phyloP scores from a whole-genome alignment of 495 filamentous ascomycete species.

The Sphaerosporella brunnea region DNA sequence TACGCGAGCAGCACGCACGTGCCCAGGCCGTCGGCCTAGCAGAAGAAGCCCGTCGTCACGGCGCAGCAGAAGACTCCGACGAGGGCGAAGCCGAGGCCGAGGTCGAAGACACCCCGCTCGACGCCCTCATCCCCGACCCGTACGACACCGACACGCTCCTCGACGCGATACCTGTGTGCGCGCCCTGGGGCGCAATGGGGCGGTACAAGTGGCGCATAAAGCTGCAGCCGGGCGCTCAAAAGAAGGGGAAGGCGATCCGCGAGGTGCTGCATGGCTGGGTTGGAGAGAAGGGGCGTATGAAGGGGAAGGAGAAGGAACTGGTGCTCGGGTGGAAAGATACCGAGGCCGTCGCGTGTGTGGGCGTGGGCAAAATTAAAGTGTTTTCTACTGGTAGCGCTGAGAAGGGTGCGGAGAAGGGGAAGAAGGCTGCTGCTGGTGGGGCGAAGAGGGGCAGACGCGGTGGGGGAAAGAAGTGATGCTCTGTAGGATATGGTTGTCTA shows the following conservation, averaged over 20 bases:
- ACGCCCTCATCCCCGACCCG: constrained; percentile 58
- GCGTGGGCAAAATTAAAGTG: constrained; percentile 71
- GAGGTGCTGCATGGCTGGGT: constrained; percentile 68
- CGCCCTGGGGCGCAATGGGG: constrained; percentile 64
- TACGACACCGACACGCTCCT: constrained; percentile 73
- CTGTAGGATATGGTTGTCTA: no score
- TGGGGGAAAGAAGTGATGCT: background rate
- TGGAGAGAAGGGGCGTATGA: constrained; percentile 33
- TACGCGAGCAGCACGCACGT: constrained; percentile 59
- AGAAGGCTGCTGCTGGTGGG: constrained; percentile 32
- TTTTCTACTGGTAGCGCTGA: constrained; percentile 40
- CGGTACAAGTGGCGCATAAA: constrained; percentile 80
- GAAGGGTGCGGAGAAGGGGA: constrained; percentile 32
- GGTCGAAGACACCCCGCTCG: constrained; percentile 41
- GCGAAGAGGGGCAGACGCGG: constrained; percentile 28
- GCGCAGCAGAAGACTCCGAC: constrained; percentile 34
- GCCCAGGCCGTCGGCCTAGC: constrained; percentile 43
- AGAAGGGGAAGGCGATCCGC: constrained; percentile 89
- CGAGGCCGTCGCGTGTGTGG: constrained; percentile 60
- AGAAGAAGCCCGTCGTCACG: constrained; percentile 46
- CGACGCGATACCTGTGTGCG: constrained; percentile 75
- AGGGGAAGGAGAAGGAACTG: constrained; percentile 57
- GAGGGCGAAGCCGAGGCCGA: constrained; percentile 42
- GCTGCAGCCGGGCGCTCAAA: constrained; percentile 71
- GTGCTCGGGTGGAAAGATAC: constrained; percentile 62